Percentiles rank a stretch among this genome's conserved stretches.
Evolutionary conservation across 1,139 yeast species (phyloP).

Genomic region (Nadsonia commutata): DNA sequence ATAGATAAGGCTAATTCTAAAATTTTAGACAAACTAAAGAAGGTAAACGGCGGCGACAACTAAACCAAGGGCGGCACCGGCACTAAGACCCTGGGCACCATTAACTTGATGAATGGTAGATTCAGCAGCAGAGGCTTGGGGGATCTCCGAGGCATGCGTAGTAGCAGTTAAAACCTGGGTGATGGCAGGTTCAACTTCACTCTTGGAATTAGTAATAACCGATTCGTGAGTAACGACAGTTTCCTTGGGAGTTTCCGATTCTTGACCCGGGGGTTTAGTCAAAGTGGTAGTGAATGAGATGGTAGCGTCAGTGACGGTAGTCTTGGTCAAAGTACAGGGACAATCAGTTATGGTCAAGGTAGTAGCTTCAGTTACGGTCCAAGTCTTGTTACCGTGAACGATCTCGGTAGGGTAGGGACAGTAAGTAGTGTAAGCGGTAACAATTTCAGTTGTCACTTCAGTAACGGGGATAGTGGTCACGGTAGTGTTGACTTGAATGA

Average conservation of each 20-base stretch:
- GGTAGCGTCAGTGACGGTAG: too few species aligned
- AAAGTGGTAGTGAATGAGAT: too few species aligned
- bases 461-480: too few species aligned
- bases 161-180: too few species aligned
- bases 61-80: neutral
- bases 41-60: neutral
- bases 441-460: constrained; percentile 17
- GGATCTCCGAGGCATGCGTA: constrained; percentile 29
- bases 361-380: constrained; percentile 28
- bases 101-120: too few species aligned
- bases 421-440: constrained; percentile 28
- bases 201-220: too few species aligned
- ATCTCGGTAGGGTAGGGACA: constrained; percentile 30
- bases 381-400: constrained; percentile 25
- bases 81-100: too few species aligned
- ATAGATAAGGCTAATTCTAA: neutral
- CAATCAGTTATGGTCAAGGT: constrained; percentile 31
- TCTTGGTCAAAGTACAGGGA: constrained; percentile 47
- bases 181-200: too few species aligned
- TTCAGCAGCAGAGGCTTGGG: neutral
- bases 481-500: too few species aligned
- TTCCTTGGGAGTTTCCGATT: too few species aligned
- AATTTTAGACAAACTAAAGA: neutral
- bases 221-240: too few species aligned
- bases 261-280: too few species aligned